phyloP scores from a whole-genome alignment of 2,329 filamentous ascomycete species.

The Gyromitra esculenta region DNA sequence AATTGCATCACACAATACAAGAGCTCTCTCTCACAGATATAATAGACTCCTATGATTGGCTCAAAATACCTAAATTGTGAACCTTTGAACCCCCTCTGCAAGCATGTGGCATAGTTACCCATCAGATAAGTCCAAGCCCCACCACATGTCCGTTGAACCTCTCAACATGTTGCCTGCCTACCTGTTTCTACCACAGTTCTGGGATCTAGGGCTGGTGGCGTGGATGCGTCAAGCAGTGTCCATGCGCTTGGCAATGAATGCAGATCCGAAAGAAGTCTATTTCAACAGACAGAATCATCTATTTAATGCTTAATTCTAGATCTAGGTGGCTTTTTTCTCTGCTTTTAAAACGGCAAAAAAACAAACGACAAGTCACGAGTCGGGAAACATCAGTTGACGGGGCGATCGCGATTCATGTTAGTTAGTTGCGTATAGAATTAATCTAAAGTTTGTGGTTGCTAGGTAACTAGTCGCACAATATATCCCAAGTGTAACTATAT shows the following conservation, averaged over 20 bases:
- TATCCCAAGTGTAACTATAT: not conserved
- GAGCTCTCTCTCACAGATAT: not conserved
- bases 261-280: not conserved
- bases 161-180: not conserved
- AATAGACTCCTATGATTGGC: not conserved
- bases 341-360: not conserved
- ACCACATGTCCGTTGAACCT: not conserved
- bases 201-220: not conserved
- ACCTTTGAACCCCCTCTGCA: not conserved
- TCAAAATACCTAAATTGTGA: not conserved
- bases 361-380: not conserved
- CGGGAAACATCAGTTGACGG: not conserved
- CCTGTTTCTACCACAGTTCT: not conserved
- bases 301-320: not conserved
- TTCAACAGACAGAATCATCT: not conserved
- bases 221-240: not conserved
- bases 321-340: not conserved
- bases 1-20: not conserved
- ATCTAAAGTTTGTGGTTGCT: not conserved
- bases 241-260: constrained; percentile 1
- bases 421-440: not conserved
- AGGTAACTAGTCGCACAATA: not conserved
- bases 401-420: not conserved
- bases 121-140: not conserved
- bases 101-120: not conserved